Percentiles rank a stretch among this genome's conserved stretches.
phyloP scores from a whole-genome alignment of 192 early-diverging fungal genomes.

The Thoreauomyces humboldtii region DNA sequence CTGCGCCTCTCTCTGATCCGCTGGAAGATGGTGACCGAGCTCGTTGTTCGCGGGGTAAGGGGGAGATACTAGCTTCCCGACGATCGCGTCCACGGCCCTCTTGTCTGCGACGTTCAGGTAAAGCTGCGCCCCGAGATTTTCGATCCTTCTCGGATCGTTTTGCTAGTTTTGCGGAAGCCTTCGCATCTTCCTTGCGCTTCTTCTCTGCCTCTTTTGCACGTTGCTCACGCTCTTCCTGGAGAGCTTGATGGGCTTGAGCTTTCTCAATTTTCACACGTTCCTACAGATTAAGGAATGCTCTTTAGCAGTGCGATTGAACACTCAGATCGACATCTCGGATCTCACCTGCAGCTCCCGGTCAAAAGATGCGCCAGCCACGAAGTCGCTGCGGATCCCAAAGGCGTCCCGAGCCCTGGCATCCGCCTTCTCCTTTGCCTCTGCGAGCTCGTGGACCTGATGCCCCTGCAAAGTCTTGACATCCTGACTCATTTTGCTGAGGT shows the following conservation, averaged over 20 bases:
- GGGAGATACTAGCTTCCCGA: background rate
- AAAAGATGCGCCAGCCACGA: conserved; percentile 77
- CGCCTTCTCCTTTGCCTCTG: conserved; percentile 67
- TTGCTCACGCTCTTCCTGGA: conserved; percentile 27
- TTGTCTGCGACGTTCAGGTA: background rate
- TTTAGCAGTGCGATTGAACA: background rate
- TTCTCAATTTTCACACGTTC: conserved; percentile 38
- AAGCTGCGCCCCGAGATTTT: background rate
- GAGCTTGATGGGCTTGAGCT: conserved; percentile 19
- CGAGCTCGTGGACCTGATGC: conserved; percentile 69
- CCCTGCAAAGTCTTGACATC: conserved; percentile 44
- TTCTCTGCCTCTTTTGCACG: conserved; percentile 6
- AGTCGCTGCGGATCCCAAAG: conserved; percentile 59
- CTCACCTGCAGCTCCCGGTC: conserved; percentile 66
- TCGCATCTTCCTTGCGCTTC: conserved; percentile 18
- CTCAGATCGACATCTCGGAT: background rate
- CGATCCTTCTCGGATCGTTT: conserved; percentile 11
- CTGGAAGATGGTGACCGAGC: background rate
- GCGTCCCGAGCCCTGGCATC: conserved; percentile 66
- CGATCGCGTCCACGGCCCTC: background rate
- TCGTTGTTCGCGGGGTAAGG: background rate
- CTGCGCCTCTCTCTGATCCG: background rate
- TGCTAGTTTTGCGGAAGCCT: conserved; percentile 20
- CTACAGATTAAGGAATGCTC: conserved; percentile 3
- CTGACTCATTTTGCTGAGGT: conserved; percentile 47